A percentile compares a stretch with the other conserved stretches of the same genome.
phyloP scores from a whole-genome alignment of 2,329 filamentous ascomycete species.

The Fonsecaea multimorphosa region DNA sequence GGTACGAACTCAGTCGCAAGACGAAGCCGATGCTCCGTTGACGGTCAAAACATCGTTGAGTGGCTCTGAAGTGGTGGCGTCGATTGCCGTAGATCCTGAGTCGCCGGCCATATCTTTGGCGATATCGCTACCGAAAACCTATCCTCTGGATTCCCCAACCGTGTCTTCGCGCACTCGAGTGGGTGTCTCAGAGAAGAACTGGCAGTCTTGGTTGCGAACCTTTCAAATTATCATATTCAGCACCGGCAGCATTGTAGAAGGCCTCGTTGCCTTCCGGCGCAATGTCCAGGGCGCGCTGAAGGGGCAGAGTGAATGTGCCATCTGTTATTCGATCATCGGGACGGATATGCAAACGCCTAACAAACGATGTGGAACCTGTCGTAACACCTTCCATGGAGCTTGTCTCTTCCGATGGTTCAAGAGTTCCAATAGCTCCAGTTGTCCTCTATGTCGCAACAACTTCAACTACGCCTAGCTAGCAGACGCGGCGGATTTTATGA shows the following conservation, averaged over 20 bases:
- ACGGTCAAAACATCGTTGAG: conserved; percentile 73
- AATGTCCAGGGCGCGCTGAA: conserved; percentile 89
- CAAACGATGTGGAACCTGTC: conserved; percentile 89
- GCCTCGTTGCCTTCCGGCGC: conserved; percentile 79
- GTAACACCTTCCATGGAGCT: conserved; percentile 86
- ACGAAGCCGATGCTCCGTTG: conserved; percentile 61
- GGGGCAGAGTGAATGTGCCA: conserved; percentile 92
- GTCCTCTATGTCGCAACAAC: conserved; percentile 88
- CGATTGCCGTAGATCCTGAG: conserved; percentile 87
- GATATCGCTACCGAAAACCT: conserved; percentile 79
- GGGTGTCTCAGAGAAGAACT: conserved; percentile 86
- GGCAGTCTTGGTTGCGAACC: conserved; percentile 86
- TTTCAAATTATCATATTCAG: conserved; percentile 94
- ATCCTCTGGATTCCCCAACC: conserved; percentile 78
- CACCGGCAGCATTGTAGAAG: conserved; percentile 86
- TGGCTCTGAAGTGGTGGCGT: conserved; percentile 78
- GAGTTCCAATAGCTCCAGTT: conserved; percentile 87
- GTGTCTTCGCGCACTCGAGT: conserved; percentile 82
- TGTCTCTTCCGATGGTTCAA: conserved; percentile 98
- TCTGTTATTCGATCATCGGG: conserved; percentile 94
- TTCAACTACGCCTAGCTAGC: conserved; percentile 67
- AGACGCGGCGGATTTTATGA: not conserved
- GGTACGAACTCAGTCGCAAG: conserved; percentile 48
- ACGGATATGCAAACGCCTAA: conserved; percentile 87
- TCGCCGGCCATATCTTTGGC: conserved; percentile 79